These are phyloP conservation scores for Aureobasidium melanogenum DNA, from an alignment of 2,329 filamentous ascomycete species.

Conservation along the genomic window DNA sequence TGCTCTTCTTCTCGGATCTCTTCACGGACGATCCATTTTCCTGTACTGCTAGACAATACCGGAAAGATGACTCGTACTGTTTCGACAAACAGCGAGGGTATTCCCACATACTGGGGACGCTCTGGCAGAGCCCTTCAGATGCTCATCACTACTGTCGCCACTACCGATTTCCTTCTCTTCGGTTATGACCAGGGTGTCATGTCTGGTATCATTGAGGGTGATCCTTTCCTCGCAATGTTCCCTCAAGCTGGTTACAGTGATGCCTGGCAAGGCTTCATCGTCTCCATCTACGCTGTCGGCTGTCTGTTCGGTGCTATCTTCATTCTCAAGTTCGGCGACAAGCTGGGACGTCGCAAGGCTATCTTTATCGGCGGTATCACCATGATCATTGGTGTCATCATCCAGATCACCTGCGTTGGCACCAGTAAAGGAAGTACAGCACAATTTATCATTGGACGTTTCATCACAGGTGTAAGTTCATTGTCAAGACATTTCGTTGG, in stretches of 20 bases:
- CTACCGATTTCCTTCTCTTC: conserved; percentile 48
- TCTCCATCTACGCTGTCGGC: conserved; percentile 46
- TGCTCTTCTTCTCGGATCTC: neutral
- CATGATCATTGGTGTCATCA: conserved; percentile 36
- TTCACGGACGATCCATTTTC: conserved; percentile 4
- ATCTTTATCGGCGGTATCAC: conserved; percentile 33
- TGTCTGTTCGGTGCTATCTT: conserved; percentile 34
- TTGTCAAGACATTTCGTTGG: neutral
- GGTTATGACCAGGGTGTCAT: conserved; percentile 25
- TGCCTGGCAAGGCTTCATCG: conserved; percentile 43
- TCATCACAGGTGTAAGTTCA: conserved; percentile 38
- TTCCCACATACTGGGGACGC: conserved; percentile 49
- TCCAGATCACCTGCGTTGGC: conserved; percentile 29
- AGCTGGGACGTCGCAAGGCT: conserved; percentile 33
- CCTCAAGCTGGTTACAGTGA: conserved; percentile 32
- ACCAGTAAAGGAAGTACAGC: conserved; percentile 29
- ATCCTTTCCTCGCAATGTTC: conserved; percentile 27
- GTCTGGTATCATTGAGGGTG: conserved; percentile 33
- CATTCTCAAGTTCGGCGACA: conserved; percentile 31
- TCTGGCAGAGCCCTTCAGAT: conserved; percentile 49
- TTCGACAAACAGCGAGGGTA: conserved; percentile 15
- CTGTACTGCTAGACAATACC: conserved; percentile 6
- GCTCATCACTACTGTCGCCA: conserved; percentile 53
- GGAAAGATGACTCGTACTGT: conserved; percentile 6
- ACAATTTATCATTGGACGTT: conserved; percentile 45